These are phyloP conservation scores for Mycena kentingensis DNA, from an alignment of 768 basidiomycete genomes.

Conservation along the genomic window DNA sequence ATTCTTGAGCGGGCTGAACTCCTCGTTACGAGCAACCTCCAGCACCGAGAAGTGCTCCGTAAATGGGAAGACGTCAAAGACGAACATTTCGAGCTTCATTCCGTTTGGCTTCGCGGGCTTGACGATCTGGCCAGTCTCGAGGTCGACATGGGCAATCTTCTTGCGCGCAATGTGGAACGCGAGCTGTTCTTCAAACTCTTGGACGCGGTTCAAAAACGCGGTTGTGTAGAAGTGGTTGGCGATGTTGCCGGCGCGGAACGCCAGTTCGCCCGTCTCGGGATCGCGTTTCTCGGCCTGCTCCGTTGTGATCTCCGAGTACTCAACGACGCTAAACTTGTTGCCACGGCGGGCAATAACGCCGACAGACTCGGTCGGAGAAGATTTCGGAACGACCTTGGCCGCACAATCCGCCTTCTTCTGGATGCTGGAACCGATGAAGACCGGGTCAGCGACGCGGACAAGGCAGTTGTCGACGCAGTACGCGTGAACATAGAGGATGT, in stretches of 20 bases:
- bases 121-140: conserved; percentile 63
- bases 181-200: conserved; percentile 82
- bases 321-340: conserved; percentile 88
- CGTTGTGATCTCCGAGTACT: conserved; percentile 93
- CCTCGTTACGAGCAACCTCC: conserved; percentile 84
- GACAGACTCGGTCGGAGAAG: conserved; percentile 84
- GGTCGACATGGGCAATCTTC: conserved; percentile 87
- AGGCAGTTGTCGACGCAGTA: conserved; percentile 99
- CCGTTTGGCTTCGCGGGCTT: conserved; percentile 94
- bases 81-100: conserved; percentile 98
- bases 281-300: conserved; percentile 84
- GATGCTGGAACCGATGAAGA: conserved; percentile 96
- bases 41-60: conserved; percentile 81
- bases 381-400: conserved; percentile 94
- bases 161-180: conserved; percentile 98
- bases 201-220: conserved; percentile 74
- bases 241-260: conserved; percentile 95
- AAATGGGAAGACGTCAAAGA: conserved; percentile 98
- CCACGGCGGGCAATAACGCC: conserved; percentile 89
- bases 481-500: conserved; percentile 86
- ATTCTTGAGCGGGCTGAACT: conserved; percentile 98
- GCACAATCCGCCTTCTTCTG: conserved; percentile 86
- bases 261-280: conserved; percentile 68
- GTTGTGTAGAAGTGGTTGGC: conserved; percentile 98
- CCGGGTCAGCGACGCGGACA: conserved; percentile 93